These are phyloP conservation scores for Thermothielavioides terrestris DNA, from an alignment of 495 filamentous ascomycete species.

Conservation along the genomic window DNA sequence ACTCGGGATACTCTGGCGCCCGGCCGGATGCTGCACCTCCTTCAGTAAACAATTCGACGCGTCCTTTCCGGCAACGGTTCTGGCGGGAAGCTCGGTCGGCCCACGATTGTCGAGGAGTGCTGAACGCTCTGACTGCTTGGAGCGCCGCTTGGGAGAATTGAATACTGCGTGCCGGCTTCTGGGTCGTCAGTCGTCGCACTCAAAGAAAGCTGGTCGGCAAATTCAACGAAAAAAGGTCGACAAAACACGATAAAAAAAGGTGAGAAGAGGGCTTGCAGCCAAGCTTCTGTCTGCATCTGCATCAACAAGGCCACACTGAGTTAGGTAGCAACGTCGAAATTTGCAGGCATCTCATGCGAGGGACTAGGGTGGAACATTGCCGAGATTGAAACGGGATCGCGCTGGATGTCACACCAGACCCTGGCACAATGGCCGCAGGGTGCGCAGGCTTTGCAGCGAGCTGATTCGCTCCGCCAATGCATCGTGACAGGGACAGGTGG, in stretches of 20 bases:
- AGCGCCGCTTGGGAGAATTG: no score
- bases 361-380: conserved; percentile 36
- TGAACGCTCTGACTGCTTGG: not conserved
- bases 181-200: not conserved
- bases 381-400: conserved; percentile 35
- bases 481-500: conserved; percentile 2
- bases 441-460: conserved; percentile 10
- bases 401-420: conserved; percentile 19
- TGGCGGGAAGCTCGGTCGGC: no score
- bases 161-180: no score
- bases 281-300: not conserved
- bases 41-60: no score
- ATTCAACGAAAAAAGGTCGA: not conserved
- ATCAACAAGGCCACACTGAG: conserved; percentile 12
- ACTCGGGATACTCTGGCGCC: no score
- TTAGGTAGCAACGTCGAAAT: no score
- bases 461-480: conserved; percentile 18
- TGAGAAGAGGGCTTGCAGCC: conserved; percentile 4
- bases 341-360: conserved; percentile 28
- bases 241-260: conserved; percentile 17
- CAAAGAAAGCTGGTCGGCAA: no score
- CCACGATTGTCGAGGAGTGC: not conserved
- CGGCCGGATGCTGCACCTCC: no score
- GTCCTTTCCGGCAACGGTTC: no score
- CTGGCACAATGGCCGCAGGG: conserved; percentile 20